A percentile compares a stretch with the other conserved stretches of the same genome.
Evolutionary conservation across 1,139 yeast genomes (phyloP).

Genomic region (Yamadazyma aaseri): DNA sequence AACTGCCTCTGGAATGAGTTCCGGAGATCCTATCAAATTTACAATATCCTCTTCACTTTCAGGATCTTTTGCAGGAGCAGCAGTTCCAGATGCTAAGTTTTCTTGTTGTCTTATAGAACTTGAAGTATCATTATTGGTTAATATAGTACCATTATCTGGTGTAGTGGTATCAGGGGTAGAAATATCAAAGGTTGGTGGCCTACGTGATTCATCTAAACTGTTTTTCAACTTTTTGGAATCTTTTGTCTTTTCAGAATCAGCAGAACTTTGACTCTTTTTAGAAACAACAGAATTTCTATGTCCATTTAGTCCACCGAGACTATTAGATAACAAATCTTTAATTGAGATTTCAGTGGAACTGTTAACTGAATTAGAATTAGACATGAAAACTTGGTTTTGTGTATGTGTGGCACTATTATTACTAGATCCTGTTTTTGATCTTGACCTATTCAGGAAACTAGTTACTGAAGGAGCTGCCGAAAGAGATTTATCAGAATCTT

Average conservation of each 20-base stretch:
- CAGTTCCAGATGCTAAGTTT: neutral
- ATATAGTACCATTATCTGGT: neutral
- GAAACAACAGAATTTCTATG: constrained; percentile 14
- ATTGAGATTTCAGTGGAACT: constrained; percentile 18
- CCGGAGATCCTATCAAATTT: constrained; percentile 16
- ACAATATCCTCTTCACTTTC: constrained; percentile 20
- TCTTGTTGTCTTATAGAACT: neutral
- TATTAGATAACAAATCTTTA: constrained; percentile 21
- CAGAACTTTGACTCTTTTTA: constrained; percentile 16
- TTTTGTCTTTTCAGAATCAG: constrained; percentile 9
- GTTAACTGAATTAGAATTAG: constrained; percentile 1
- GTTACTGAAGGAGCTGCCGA: neutral
- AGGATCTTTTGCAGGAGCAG: neutral
- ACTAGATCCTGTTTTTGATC: constrained; percentile 11
- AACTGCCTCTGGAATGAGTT: constrained; percentile 15
- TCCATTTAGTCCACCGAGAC: constrained; percentile 6
- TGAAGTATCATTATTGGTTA: neutral
- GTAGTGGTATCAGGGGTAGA: neutral
- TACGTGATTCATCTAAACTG: neutral
- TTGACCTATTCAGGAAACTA: constrained; percentile 2
- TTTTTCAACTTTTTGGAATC: neutral
- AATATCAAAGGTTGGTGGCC: constrained; percentile 3
- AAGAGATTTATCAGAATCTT: constrained; percentile 5
- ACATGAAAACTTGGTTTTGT: constrained; percentile 1
- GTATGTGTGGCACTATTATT: constrained; percentile 2